Percentiles rank a stretch among this genome's conserved stretches.
phyloP scores from a whole-genome alignment of 129 eudicot genomes.

The Sambucus nigra region DNA sequence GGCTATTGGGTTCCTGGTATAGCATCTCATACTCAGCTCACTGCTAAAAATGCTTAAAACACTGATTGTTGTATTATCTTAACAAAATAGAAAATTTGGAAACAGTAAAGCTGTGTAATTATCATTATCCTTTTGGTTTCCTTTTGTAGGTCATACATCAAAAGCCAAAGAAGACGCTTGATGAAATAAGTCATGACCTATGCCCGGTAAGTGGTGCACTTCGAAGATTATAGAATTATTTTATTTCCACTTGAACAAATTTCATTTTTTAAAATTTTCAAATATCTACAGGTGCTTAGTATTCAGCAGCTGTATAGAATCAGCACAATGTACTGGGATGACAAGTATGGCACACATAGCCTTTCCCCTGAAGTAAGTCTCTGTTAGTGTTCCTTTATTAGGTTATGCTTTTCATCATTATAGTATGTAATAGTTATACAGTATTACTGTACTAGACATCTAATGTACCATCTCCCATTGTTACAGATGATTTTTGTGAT shows the following conservation, averaged over 20 bases:
- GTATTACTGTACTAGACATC: background rate
- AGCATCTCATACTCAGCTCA: conserved; percentile 7
- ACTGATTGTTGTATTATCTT: background rate
- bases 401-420: background rate
- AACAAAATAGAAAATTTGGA: background rate
- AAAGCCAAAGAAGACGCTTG: conserved; percentile 75
- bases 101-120: background rate
- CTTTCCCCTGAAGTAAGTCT: conserved; percentile 68
- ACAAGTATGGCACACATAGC: conserved; percentile 82
- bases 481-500: too few species aligned
- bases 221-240: conserved; percentile 1
- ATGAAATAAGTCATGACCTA: conserved; percentile 76
- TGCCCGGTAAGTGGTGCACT: conserved; percentile 72
- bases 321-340: conserved; percentile 98
- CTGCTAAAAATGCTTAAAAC: background rate
- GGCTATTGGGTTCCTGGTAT: conserved; percentile 96
- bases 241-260: background rate
- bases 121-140: conserved; percentile 11
- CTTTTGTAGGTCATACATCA: conserved; percentile 59
- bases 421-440: background rate
- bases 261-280: conserved; percentile 14
- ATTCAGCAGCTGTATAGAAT: conserved; percentile 91
- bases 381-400: background rate
- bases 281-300: conserved; percentile 58
- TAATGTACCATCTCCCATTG: too few species aligned